Evolutionary conservation across 2,329 filamentous ascomycete species (phyloP), one percentile per base, ranked within the genome.

Genomic region (Nemania sp.): DNA sequence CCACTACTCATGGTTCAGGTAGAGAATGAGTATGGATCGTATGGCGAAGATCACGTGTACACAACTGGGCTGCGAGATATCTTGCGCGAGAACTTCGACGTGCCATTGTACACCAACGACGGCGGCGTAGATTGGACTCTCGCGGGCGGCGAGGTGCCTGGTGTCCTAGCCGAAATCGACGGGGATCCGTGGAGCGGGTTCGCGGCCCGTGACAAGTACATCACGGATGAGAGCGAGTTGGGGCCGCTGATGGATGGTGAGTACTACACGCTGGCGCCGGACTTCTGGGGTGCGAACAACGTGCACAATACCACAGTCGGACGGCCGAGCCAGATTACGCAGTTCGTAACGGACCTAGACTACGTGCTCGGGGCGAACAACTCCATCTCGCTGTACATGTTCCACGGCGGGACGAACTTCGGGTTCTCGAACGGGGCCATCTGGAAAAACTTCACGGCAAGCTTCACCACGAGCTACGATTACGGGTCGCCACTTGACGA

Each of bases 331-430:
- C 55, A 59, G n/a, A 55, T 70, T 2, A 52, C 60, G 37, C 55
- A 61, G 31, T 64, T 69, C 28, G 61, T 69, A 20, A 49, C 52
- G 30, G 74, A 76, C 49, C 54, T 77, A 2, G 68, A 69, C 26
- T 73, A 64, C 62, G 69, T 74, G 28, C 62, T 77, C 11, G 61
- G 63, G 1, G 70, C 69, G 22, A 70, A 72, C 37, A 68, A 70
- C 41, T 77, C 75, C 0, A 75, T 81, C 54, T 78, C 72, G 62
- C 61, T 80, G 49, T 80, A 79, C 62, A 80, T 80, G 77, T 75
- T 80, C 54, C 77, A 80, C 56, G 78, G 78, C 3, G 78, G 77
- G 1, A 80, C 77, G 2, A 80, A 79, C 52, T 80, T 75, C 54
- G 78, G 70, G 0, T 77, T 79, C 54, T 66, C 73, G 19, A 78